phyloP scores from a whole-genome alignment of 2,329 filamentous ascomycete genomes.

The Epichloe sp. region DNA sequence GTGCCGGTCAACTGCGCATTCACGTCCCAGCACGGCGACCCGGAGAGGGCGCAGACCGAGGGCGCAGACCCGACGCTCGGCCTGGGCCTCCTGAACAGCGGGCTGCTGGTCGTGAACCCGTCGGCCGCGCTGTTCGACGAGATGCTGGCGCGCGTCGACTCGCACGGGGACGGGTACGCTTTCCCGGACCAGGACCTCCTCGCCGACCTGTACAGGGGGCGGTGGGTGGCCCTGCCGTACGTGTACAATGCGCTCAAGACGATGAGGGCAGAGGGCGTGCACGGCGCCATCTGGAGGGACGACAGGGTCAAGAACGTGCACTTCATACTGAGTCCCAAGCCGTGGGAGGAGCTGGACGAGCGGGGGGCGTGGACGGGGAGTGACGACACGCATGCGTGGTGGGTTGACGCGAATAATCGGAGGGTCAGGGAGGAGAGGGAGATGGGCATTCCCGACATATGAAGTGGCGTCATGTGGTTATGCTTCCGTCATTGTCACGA shows the following conservation, averaged over 20 bases:
- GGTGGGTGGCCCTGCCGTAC: slow-evolving; percentile 47
- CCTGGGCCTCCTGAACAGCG: slow-evolving; percentile 34
- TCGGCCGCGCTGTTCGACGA: slow-evolving; percentile 31
- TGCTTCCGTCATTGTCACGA: too few species aligned
- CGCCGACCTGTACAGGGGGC: slow-evolving; percentile 37
- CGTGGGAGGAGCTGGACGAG: slow-evolving; percentile 40
- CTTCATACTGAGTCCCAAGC: slow-evolving; percentile 48
- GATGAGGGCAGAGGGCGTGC: slow-evolving; percentile 38
- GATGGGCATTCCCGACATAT: slow-evolving; percentile 18
- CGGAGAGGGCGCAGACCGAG: slow-evolving; percentile 31
- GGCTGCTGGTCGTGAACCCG: slow-evolving; percentile 44
- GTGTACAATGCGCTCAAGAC: slow-evolving; percentile 52
- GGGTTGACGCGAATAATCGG: slow-evolving; percentile 35
- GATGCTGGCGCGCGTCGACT: slow-evolving; percentile 38
- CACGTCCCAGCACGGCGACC: slow-evolving; percentile 36
- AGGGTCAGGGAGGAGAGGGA: slow-evolving; percentile 28
- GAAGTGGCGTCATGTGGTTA: background rate
- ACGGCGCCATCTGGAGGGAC: slow-evolving; percentile 43
- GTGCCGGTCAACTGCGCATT: slow-evolving; percentile 43
- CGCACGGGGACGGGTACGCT: slow-evolving; percentile 32
- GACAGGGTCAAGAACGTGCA: slow-evolving; percentile 47
- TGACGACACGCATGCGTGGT: slow-evolving; percentile 42
- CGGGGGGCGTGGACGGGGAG: slow-evolving; percentile 29
- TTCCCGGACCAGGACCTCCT: slow-evolving; percentile 50
- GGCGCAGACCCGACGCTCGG: slow-evolving; percentile 31